These are phyloP conservation scores for Rhodotorula sp. DNA, from an alignment of 1,284 basidiomycete genomes.

Conservation along the genomic window DNA sequence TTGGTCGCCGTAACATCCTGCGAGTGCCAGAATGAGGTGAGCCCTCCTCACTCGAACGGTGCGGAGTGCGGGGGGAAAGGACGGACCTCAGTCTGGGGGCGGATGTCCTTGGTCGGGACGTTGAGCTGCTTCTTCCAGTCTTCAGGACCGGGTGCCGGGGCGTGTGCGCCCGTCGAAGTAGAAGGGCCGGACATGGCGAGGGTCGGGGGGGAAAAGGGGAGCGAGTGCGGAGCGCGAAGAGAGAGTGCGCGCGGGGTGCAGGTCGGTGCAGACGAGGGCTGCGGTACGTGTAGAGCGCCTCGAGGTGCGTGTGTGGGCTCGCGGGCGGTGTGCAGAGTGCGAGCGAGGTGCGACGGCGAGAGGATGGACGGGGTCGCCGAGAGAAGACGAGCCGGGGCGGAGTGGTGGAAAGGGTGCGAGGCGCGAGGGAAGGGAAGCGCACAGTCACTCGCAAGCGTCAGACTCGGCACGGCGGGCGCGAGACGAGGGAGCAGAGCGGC, in stretches of 20 bases:
- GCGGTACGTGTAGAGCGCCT: background rate
- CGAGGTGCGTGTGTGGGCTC: background rate
- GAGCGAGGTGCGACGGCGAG: background rate
- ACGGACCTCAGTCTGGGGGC: constrained; percentile 80
- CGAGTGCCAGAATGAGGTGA: background rate
- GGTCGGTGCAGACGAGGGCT: background rate
- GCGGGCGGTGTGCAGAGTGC: background rate
- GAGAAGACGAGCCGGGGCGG: background rate
- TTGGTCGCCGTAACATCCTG: constrained; percentile 86
- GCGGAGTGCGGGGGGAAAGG: background rate
- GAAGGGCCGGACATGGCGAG: constrained; percentile 1
- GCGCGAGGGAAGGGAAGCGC: too few species aligned
- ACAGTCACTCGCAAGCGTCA: too few species aligned
- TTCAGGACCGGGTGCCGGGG: constrained; percentile 13
- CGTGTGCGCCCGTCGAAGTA: background rate
- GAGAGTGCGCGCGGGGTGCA: background rate
- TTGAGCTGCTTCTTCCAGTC: constrained; percentile 66
- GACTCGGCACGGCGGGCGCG: too few species aligned
- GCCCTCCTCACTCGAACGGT: background rate
- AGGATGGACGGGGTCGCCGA: background rate
- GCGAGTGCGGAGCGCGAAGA: background rate
- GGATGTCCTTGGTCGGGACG: constrained; percentile 82
- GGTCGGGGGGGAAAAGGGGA: background rate
- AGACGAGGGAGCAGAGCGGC: too few species aligned
- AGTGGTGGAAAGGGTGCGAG: background rate